Base-by-base conservation (phyloP, 1,139 yeast species). In the Kodamaea suecica region DNA sequence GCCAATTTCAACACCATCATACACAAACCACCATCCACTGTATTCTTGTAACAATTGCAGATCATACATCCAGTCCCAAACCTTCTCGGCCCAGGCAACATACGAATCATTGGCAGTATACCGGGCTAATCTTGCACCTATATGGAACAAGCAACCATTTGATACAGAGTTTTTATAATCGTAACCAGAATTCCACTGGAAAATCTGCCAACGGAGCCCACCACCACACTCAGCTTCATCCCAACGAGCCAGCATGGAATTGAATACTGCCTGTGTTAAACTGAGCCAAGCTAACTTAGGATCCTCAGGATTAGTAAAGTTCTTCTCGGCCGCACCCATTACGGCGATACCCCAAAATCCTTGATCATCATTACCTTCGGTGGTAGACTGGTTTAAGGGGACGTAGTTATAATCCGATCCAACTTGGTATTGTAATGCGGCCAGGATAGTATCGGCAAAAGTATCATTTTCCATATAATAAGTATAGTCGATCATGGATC, bases 301-400 rank as follows among this genome's bases (percentile, higher is more conserved):
- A 35, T 53, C 54, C 2, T 33, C 64, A 1, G 94, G 92, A 45
- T 78, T 74, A 12, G 82, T 64, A 55, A 84, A 84, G 61, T 84
- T 84, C 55, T 78, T 69, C 56, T 87, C 96, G 2, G 90, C 84
- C 1, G 95, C 95, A 20, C 73, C 79, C 80, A 87, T 80, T 4
- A 73, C 92, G 0, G 92, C 79, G 37, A 87, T 64, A 0, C 90
- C 95, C 95, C 95, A 87, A 46, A 86, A 82, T 0, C 86, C 95
- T 61, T 86, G 95, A 68, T 87, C 96, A 66, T 87, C 96, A 52
- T 87, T 87, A 53, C 95, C 96, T 58, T 85, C 95, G 6, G 86
- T 74, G 13, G 80, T 70, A 9, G 85, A 69, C 57, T 84, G 90
- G 57, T 82, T 82, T 36, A 77, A 59, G 1, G 95, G 95, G 57